Base-by-base conservation (phyloP, 2,329 filamentous ascomycete genomes). In the Penicillium sp. region DNA sequence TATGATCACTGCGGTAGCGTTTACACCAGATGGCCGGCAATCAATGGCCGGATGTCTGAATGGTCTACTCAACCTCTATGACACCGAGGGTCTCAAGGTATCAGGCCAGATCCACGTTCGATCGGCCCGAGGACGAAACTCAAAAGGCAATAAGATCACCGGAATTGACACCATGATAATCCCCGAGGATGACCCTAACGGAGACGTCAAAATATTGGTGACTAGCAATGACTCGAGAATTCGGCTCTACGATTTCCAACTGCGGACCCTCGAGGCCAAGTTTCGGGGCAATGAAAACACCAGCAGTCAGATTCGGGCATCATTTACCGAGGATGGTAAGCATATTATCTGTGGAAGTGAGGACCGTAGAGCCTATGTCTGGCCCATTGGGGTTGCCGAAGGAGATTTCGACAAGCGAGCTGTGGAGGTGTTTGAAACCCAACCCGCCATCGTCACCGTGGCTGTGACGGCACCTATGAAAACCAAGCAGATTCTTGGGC, bases 141-240 rank as follows among this genome's bases (percentile, higher is more conserved):
- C 92, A 4, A 97, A 96, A 71, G 93, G 93, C 6, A 96, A 92
- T 77, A 99, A 99, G 71, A 96, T 99, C 64, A 97, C 94, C 0
- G 92, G 92, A 6, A 96, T 99, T 51, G 87, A 93, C 67, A 89
- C 91, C 0, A 86, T 88, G 60, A 74, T 77, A 15, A 79, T 85
- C 47, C 85, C 86, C 4, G 79, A 81, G 2, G 76, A 81, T 22
- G 77, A 82, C 49, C 76, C 78, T 2, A 82, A 82, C 33, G 85
- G 85, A 1, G 88, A 92, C 51, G 82, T 90, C 49, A 96, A 95
- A 67, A 79, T 99, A 2, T 79, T 99, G 6, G 86, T 99, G 54
- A 96, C 91, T 1, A 97, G 92, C 63, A 99, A 97, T 66, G 94
- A 99, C 70, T 97, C 93, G 1, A 85, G 94, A 22, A 84, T 97